Base-by-base conservation (phyloP, 441 rosid genomes). In the Aleurites moluccanus region DNA sequence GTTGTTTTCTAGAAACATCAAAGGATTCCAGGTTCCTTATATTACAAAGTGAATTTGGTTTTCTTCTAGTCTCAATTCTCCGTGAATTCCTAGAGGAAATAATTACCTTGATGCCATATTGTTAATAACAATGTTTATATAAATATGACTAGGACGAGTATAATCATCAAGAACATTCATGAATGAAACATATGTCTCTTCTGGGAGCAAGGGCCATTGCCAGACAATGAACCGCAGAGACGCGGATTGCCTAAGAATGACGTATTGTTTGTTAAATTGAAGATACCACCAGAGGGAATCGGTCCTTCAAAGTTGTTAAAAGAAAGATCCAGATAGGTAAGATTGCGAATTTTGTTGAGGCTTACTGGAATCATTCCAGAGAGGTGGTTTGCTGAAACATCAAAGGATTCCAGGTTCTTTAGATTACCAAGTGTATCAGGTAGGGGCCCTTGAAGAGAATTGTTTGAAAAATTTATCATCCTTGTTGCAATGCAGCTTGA, bases 231-330 rank as follows among this genome's bases (percentile, higher is more conserved):
- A 4, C 77, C 72, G 44, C 84, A 78, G 40, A 81, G 77, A 14
- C 8, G 66, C 15, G 6, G 53, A 64, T 80, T 83, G 28, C 79
- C 82, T 16, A 71, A 4, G 53, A 83, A 83, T 27, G 80, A 83
- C 25, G 1, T 10, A 21, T 72, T 49, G 18, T 73, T 65, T 28
- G 63, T 6, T 1, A 63, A 65, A 56, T 21, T 18, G 30, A 78
- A 83, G 60, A 74, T 62, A 13, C 86, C 79, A 4, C 77, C 79
- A 0, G 78, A 42, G 6, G 82, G 84, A 68, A 81, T 76, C 25
- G 20, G n/a, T 4, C 84, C 82, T 0, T 69, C 47, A 18, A 83
- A 70, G 63, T 63, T 62, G 57, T 83, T 81, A 73, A 66, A 61
- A 56, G 86, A 83, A 25, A 71, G 68, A 68, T 83, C 68, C 9